Base-by-base conservation (phyloP, 2,329 filamentous ascomycete genomes). In the Penicillium sp. region DNA sequence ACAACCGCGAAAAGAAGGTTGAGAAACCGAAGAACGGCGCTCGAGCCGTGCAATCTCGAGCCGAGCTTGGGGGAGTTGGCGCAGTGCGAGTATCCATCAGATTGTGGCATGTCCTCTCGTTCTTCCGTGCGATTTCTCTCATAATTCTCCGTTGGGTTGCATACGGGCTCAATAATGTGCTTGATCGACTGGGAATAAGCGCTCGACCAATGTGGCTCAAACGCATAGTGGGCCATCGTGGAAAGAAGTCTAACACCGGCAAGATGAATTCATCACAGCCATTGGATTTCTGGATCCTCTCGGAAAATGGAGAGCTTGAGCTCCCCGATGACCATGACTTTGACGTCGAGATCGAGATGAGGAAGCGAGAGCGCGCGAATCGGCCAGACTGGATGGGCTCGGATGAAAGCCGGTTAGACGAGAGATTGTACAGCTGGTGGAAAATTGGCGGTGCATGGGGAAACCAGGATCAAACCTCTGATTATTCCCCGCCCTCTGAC, bases 401-500 rank as follows among this genome's bases (percentile, higher is more conserved):
- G 7, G 76, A 85, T 39, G 89, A 94, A 63, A 81, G 82, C 29
- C 82, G 84, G 38, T 77, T 97, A 3, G 88, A 93, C 60, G 80
- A 82, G 2, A 86, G 85, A 55, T 76, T 97, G 2, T 97, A 97
- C 70, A 79, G 80, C 31, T 94, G 92, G 84, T 97, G 91, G 89
- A 85, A 88, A 50, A 79, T 81, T 51, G 91, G 90, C 21, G 91
- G 90, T 8, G 89, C 89, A 77, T 97, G 91, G 86, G 92, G 93
- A 1, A 86, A 87, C 16, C 80, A 86, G 32, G 93, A 97, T 69
- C 80, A 80, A 6, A 96, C 90, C 66, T 89, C 89, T 29, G 88
- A 93, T 59, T 97, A 92, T 70, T 72, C 79, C 32, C 86, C 86
- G 1, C 65, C 71, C 2, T 71, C 78, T 12, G 69, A 85, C 12